Conservation (phyloP, 768 basidiomycete genomes). For the Asterophora parasitica region DNA sequence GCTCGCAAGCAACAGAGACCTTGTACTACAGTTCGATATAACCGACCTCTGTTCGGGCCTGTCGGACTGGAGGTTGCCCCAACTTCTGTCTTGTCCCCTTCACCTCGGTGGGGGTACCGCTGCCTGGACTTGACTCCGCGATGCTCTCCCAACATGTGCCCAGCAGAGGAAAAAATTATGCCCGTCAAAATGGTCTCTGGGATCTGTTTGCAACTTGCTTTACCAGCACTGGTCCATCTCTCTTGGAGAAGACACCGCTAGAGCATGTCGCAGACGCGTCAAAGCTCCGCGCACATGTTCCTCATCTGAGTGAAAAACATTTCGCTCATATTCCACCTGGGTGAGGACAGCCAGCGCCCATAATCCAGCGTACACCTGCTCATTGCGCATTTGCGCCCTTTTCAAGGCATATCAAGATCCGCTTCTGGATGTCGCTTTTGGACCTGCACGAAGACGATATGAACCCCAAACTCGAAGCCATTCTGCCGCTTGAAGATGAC, state of each 20-base stretch:
- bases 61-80: too few relatives aligned
- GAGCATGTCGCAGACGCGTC: constrained; percentile 5
- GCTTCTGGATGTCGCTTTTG: constrained; percentile 12
- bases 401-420: constrained; percentile 16
- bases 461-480: constrained; percentile 14
- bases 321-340: constrained; percentile 9
- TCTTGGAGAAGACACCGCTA: constrained; percentile 8
- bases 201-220: background rate
- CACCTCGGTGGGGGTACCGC: too few relatives aligned
- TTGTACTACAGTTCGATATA: too few relatives aligned
- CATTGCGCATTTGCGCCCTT: background rate
- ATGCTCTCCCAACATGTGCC: too few relatives aligned
- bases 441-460: constrained; percentile 1
- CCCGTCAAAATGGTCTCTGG: background rate
- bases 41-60: too few relatives aligned
- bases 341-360: constrained; percentile 2
- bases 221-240: constrained; percentile 7
- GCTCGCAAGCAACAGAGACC: too few relatives aligned
- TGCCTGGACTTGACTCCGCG: too few relatives aligned
- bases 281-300: background rate
- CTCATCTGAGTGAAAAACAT: background rate
- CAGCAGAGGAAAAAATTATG: background rate
- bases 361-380: background rate
- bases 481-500: constrained; percentile 15
- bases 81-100: too few relatives aligned